A percentile compares a stretch with the other conserved stretches of the same genome.
These are phyloP conservation scores for Alternaria incomplexa DNA, from an alignment of 2,329 filamentous ascomycete genomes.

Conservation along the genomic window DNA sequence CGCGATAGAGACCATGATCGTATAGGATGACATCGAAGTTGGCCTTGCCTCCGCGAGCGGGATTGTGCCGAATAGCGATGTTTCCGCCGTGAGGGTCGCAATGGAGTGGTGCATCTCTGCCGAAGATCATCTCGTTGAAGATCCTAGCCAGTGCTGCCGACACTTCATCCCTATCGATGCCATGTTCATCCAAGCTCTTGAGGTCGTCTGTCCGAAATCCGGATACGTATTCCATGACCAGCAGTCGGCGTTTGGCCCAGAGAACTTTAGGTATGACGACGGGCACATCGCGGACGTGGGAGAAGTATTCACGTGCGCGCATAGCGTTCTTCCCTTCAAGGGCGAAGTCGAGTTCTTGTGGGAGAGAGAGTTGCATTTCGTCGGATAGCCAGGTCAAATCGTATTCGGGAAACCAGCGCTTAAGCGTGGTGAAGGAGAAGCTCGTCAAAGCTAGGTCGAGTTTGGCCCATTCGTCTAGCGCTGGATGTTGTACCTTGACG, in stretches of 20 bases:
- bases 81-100: conserved; percentile 98
- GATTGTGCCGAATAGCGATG: conserved; percentile 85
- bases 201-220: conserved; percentile 89
- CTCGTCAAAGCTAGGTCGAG: conserved; percentile 85
- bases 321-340: conserved; percentile 85
- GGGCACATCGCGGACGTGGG: conserved; percentile 73
- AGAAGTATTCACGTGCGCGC: conserved; percentile 81
- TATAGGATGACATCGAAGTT: conserved; percentile 98
- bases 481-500: conserved; percentile 95
- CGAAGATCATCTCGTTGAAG: conserved; percentile 99
- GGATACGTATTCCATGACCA: conserved; percentile 94
- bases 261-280: conserved; percentile 88
- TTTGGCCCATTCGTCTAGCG: conserved; percentile 85
- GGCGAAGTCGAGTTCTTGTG: conserved; percentile 88
- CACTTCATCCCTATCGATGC: conserved; percentile 93
- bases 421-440: conserved; percentile 88
- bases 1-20: conserved; percentile 94
- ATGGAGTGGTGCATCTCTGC: conserved; percentile 83
- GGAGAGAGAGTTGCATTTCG: conserved; percentile 90
- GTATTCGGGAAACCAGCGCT: conserved; percentile 95
- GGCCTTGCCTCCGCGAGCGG: conserved; percentile 59
- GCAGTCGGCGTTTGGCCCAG: conserved; percentile 85
- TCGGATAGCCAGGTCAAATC: conserved; percentile 94
- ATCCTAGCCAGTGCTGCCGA: conserved; percentile 87
- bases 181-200: conserved; percentile 80